Percentiles rank a stretch among this genome's conserved stretches.
phyloP scores from a whole-genome alignment of 75 land plant genomes.

The Selaginella moellendorffii region DNA sequence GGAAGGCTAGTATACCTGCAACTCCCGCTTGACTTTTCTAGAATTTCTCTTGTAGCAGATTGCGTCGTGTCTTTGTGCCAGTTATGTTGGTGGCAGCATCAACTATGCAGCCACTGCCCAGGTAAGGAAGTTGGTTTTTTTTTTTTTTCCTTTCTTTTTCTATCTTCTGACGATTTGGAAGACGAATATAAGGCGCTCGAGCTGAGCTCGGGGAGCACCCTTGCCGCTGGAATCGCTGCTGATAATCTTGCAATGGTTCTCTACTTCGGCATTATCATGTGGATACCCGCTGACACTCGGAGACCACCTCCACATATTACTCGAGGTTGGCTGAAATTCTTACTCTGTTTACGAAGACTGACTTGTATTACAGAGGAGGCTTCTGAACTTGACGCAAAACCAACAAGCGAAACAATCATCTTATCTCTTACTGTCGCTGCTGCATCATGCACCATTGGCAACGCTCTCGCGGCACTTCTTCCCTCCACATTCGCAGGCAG shows the following conservation, averaged over 20 bases:
- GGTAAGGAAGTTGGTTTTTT: constrained; percentile 16
- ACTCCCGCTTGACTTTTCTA: no score
- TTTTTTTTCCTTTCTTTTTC: no score
- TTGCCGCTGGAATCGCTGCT: constrained; percentile 42
- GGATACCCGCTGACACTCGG: no score
- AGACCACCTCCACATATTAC: no score
- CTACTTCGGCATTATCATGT: constrained; percentile 33
- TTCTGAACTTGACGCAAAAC: neutral
- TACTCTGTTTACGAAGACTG: no score
- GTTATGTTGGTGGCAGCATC: constrained; percentile 34
- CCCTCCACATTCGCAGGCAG: constrained; percentile 31
- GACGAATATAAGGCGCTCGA: constrained; percentile 37
- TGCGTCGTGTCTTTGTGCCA: constrained; percentile 39
- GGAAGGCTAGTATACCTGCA: constrained; percentile 31
- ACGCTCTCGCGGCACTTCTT: constrained; percentile 22
- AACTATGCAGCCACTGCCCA: constrained; percentile 42
- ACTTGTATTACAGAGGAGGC: no score
- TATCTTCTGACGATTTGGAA: no score
- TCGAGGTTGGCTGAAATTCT: no score
- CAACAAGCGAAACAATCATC: constrained; percentile 24
- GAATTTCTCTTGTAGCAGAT: constrained; percentile 25
- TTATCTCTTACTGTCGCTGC: constrained; percentile 33
- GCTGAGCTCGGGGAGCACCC: constrained; percentile 20
- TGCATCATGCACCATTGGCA: constrained; percentile 25
- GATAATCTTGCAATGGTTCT: constrained; percentile 41